Evolutionary conservation across 176 grass and related monocot species (phyloP).

Genomic region (Oryza meyeriana): DNA sequence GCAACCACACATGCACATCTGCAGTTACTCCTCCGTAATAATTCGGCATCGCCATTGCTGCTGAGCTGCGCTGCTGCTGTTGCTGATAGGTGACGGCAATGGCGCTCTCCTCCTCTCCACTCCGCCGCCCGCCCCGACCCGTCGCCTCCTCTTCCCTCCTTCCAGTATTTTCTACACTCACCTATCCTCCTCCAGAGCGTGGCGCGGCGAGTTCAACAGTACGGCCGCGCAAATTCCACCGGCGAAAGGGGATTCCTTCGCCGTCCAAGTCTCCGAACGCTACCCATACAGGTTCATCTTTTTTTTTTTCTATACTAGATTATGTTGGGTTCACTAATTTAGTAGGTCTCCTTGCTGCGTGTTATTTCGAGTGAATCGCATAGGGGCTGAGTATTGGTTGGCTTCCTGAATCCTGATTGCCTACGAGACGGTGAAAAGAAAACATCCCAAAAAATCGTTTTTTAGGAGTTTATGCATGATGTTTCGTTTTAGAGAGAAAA

Average conservation of each 20-base stretch:
- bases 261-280: not conserved
- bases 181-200: not conserved
- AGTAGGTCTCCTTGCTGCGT: too few species aligned
- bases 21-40: not conserved
- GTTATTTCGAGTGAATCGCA: too few species aligned
- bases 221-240: not conserved
- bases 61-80: not conserved
- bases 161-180: not conserved
- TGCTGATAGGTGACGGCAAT: constrained; percentile 8
- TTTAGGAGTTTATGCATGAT: too few species aligned
- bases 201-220: not conserved
- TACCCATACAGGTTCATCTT: not conserved
- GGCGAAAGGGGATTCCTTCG: not conserved
- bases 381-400: not conserved
- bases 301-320: not conserved
- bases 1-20: constrained; percentile 5
- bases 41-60: not conserved
- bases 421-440: too few species aligned
- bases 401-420: not conserved
- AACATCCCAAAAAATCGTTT: too few species aligned
- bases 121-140: not conserved
- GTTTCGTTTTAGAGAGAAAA: too few species aligned
- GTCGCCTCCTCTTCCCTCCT: not conserved
- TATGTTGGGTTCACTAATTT: not conserved
- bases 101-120: not conserved